A percentile compares a stretch with the other conserved stretches of the same genome.
These are phyloP conservation scores for Pisolithus thermaeus DNA, from an alignment of 1,284 basidiomycete species.

Conservation along the genomic window DNA sequence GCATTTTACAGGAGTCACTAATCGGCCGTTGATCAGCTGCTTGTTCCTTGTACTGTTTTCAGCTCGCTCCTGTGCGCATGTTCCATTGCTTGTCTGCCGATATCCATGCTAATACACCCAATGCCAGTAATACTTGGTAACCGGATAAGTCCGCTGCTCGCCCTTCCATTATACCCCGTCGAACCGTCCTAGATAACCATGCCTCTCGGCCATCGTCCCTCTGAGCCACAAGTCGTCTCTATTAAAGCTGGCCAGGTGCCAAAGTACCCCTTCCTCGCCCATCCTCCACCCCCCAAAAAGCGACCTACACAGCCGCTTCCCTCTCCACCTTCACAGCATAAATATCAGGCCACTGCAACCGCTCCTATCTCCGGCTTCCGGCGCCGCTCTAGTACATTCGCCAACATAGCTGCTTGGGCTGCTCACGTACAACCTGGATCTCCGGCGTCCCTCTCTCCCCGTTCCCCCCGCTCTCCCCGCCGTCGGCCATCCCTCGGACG, in stretches of 20 bases:
- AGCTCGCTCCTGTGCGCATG: constrained; percentile 7
- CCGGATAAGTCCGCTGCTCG: constrained; percentile 5
- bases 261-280: constrained; percentile 35
- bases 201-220: constrained; percentile 2
- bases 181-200: constrained; percentile 1
- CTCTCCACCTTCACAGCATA: constrained; percentile 8
- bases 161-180: not conserved
- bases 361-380: constrained; percentile 6
- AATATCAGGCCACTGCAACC: constrained; percentile 10
- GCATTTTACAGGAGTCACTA: constrained; percentile 4
- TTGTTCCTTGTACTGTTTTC: constrained; percentile 5
- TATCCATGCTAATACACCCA: constrained; percentile 7
- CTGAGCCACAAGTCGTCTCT: constrained; percentile 10
- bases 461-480: constrained; percentile 27
- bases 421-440: constrained; percentile 62
- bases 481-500: constrained; percentile 33
- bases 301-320: constrained; percentile 17
- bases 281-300: constrained; percentile 36
- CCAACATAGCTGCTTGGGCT: constrained; percentile 49
- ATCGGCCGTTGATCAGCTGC: not conserved
- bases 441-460: constrained; percentile 46
- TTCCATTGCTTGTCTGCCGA: not conserved
- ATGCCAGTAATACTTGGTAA: constrained; percentile 3
- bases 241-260: constrained; percentile 12
- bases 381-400: constrained; percentile 34